A percentile compares a stretch with the other conserved stretches of the same genome.
These are phyloP conservation scores for Anethum foeniculum DNA, from an alignment of 140 eudicot species.

Conservation along the genomic window DNA sequence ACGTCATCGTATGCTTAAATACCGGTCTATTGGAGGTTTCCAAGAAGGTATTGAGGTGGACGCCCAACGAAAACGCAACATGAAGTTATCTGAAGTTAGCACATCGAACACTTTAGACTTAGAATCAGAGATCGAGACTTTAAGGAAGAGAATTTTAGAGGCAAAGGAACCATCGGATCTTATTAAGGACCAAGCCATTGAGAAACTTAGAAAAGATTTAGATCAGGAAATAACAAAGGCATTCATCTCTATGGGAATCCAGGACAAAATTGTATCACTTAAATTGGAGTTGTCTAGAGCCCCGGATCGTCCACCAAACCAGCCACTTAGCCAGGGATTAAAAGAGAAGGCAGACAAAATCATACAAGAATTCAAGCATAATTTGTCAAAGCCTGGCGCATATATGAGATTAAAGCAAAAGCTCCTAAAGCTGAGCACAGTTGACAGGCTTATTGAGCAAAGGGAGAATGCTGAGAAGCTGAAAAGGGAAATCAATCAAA, in stretches of 20 bases:
- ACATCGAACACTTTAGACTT: constrained; percentile 9
- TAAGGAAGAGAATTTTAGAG: constrained; percentile 24
- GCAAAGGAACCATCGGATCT: constrained; percentile 24
- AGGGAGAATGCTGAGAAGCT: constrained; percentile 21
- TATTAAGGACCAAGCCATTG: constrained; percentile 7
- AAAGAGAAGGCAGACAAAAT: constrained; percentile 20
- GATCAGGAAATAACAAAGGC: constrained; percentile 29
- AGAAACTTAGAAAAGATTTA: constrained; percentile 22
- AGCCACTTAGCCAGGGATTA: constrained; percentile 14
- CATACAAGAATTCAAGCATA: constrained; percentile 16
- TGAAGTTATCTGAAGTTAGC: constrained; percentile 24
- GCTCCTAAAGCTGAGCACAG: constrained; percentile 16
- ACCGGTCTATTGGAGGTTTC: constrained; percentile 26
- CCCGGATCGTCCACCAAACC: constrained; percentile 13
- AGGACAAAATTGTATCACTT: constrained; percentile 18
- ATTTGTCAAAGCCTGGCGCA: constrained; percentile 25
- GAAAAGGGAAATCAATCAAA: constrained; percentile 25
- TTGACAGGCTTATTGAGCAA: constrained; percentile 18
- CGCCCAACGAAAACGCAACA: constrained; percentile 24
- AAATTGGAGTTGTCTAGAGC: constrained; percentile 21
- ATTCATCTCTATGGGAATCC: constrained; percentile 26
- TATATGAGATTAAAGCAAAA: constrained; percentile 26
- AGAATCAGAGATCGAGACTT: constrained; percentile 21
- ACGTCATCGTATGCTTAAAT: constrained; percentile 25
- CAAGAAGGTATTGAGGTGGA: constrained; percentile 22